Conservation (phyloP, 225 moss, liverwort and hornwort species). For the Lunularia cruciata region DNA sequence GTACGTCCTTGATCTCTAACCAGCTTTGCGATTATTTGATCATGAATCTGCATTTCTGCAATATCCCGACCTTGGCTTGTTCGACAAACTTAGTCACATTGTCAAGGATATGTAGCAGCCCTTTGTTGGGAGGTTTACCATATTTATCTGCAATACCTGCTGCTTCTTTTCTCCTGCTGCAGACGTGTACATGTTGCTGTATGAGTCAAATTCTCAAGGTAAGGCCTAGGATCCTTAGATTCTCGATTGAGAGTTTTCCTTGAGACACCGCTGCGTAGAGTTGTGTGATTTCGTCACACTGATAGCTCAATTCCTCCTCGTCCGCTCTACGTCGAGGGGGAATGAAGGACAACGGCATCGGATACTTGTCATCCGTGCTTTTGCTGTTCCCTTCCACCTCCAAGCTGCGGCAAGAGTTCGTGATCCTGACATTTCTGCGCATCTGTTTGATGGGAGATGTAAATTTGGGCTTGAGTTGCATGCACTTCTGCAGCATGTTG, state of each 20-base stretch:
- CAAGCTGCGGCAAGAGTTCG: neutral
- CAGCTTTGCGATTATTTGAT: slow-evolving; percentile 14
- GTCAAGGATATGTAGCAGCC: slow-evolving; percentile 20
- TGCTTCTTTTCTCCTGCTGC: neutral
- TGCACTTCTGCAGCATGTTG: neutral
- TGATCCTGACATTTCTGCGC: slow-evolving; percentile 8
- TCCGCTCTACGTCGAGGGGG: neutral
- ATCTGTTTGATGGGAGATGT: slow-evolving; percentile 11
- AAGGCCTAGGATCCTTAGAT: slow-evolving; percentile 10
- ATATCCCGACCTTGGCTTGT: slow-evolving; percentile 18
- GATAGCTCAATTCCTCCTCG: slow-evolving; percentile 14
- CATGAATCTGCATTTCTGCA: slow-evolving; percentile 16
- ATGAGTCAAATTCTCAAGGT: slow-evolving; percentile 2
- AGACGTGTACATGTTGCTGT: neutral
- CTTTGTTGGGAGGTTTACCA: neutral
- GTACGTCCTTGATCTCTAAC: neutral
- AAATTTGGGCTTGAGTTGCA: slow-evolving; percentile 5
- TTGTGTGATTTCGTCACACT: slow-evolving; percentile 14
- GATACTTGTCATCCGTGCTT: slow-evolving; percentile 25
- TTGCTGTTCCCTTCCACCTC: neutral
- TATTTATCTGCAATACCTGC: slow-evolving; percentile 12
- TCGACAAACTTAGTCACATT: slow-evolving; percentile 24
- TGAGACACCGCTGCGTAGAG: slow-evolving; percentile 10
- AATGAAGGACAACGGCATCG: neutral
- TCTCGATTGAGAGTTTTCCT: neutral